A percentile compares a stretch with the other conserved stretches of the same genome.
These are phyloP conservation scores for Tricladium varicosporioides DNA, from an alignment of 2,329 filamentous ascomycete genomes.

Conservation along the genomic window DNA sequence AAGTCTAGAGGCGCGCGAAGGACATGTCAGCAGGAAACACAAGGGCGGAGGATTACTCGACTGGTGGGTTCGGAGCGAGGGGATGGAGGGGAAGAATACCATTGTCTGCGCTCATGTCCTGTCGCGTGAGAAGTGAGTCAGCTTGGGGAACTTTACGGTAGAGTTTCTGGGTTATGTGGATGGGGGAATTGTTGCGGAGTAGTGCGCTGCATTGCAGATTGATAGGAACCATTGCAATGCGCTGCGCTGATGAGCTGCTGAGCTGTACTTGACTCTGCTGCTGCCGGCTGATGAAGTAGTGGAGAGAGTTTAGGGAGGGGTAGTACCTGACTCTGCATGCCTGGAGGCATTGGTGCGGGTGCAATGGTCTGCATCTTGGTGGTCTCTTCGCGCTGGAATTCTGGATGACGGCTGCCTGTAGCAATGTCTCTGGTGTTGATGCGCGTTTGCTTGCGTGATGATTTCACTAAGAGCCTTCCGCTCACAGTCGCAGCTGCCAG, in stretches of 20 bases:
- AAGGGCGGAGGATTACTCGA: conserved; percentile 12
- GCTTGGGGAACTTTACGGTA: conserved; percentile 14
- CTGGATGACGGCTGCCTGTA: neutral
- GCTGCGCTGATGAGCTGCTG: neutral
- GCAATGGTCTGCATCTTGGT: conserved; percentile 33
- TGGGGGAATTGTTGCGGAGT: neutral
- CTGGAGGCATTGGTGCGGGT: conserved; percentile 30
- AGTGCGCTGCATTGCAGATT: neutral
- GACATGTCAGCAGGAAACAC: conserved; percentile 31
- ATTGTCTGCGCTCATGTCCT: conserved; percentile 33
- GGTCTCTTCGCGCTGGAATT: neutral
- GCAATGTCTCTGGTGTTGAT: conserved; percentile 1
- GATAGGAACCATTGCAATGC: neutral
- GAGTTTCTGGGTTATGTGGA: neutral
- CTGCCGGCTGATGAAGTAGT: neutral
- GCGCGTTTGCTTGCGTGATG: neutral
- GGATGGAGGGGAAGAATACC: conserved; percentile 17
- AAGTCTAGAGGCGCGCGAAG: conserved; percentile 31
- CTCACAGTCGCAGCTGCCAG: neutral
- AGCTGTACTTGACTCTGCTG: neutral
- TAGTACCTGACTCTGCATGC: conserved; percentile 30
- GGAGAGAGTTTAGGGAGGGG: conserved; percentile 2
- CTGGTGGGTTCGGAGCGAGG: conserved; percentile 1
- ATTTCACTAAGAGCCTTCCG: neutral
- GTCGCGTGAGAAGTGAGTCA: conserved; percentile 30